These are phyloP conservation scores for Hansenula anomala DNA, from an alignment of 1,139 yeast genomes.

Conservation along the genomic window DNA sequence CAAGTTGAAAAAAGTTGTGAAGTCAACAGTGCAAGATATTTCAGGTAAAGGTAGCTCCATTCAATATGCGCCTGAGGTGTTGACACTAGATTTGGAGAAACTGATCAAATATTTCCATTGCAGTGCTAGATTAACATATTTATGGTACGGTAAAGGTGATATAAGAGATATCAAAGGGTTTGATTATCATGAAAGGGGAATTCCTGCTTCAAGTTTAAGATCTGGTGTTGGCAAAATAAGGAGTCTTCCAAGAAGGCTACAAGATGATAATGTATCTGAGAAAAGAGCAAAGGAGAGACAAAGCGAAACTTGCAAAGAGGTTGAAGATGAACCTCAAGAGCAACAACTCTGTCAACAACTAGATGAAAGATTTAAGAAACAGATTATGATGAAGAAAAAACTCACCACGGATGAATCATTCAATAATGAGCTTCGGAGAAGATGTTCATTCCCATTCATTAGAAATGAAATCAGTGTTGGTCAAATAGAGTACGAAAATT, in stretches of 20 bases:
- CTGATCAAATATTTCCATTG: slow-evolving; percentile 35
- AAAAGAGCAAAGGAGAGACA: background rate
- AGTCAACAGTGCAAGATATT: slow-evolving; percentile 70
- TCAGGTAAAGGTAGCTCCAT: slow-evolving; percentile 34
- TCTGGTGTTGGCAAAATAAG: slow-evolving; percentile 28
- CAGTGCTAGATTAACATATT: slow-evolving; percentile 41
- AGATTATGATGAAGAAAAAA: background rate
- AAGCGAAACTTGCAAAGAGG: too few species aligned
- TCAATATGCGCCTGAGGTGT: slow-evolving; percentile 39
- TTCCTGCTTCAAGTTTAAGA: slow-evolving; percentile 14
- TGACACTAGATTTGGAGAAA: slow-evolving; percentile 45
- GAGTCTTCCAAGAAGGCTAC: slow-evolving; percentile 20
- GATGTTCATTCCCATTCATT: slow-evolving; percentile 41
- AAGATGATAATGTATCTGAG: slow-evolving; percentile 9
- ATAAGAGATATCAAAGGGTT: slow-evolving; percentile 20
- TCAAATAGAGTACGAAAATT: slow-evolving; percentile 22
- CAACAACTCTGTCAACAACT: background rate
- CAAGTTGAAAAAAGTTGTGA: slow-evolving; percentile 63
- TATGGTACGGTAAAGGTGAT: slow-evolving; percentile 45
- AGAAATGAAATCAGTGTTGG: slow-evolving; percentile 30
- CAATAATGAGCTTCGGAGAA: slow-evolving; percentile 30
- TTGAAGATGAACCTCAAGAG: background rate
- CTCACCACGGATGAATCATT: slow-evolving; percentile 11
- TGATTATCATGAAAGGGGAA: slow-evolving; percentile 17
- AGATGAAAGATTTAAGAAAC: background rate